Evolutionary conservation across 2,329 filamentous ascomycete genomes (phyloP), one percentile per base, ranked within the genome.

Genomic region (Akanthomyces dipterigenus): DNA sequence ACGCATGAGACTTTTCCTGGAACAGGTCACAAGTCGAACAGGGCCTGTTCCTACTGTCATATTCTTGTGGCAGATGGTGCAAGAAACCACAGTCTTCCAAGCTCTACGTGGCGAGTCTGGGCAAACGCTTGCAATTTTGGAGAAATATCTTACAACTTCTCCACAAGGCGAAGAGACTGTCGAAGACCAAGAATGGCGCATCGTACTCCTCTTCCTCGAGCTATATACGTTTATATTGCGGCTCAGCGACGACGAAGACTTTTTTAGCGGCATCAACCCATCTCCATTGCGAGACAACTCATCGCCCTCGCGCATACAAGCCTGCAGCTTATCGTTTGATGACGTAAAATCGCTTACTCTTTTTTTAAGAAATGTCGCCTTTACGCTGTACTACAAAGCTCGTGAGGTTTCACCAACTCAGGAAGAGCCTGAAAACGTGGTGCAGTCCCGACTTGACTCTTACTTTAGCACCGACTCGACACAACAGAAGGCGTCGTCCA

Each of bases 191-290:
- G 91, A 98, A 70, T 99, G 95, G 95, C 87, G 89, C 20, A 87
- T 95, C 1, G 85, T 96, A 46, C 79, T 98, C 0, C 82, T 99
- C 0, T 98, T 99, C 70, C 81, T 99, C 6, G 95, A 99, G 68
- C 82, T 99, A 0, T 99, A 97, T 71, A 91, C 89, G 2, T 98
- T 98, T 71, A 86, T 97, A 2, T 78, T 98, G 14, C 89, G 95
- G 67, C 85, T 98, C 38, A 96, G 93, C 71, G 95, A 99, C 67
- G 95, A 99, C 65, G 93, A 98, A 66, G 95, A 99, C 68, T 99
- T 99, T 70, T 89, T 96, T 64, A 83, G 85, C 61, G 80, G 81
- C 60, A 76, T 83, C 64, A 76, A 73, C 43, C 76, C 78, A 28
- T 66, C 69, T 59, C 62, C 72, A 34, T 66, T 76, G 22, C 72